Base-by-base conservation (phyloP, 225 moss, liverwort and hornwort genomes). In the Pleurozium schreberi region DNA sequence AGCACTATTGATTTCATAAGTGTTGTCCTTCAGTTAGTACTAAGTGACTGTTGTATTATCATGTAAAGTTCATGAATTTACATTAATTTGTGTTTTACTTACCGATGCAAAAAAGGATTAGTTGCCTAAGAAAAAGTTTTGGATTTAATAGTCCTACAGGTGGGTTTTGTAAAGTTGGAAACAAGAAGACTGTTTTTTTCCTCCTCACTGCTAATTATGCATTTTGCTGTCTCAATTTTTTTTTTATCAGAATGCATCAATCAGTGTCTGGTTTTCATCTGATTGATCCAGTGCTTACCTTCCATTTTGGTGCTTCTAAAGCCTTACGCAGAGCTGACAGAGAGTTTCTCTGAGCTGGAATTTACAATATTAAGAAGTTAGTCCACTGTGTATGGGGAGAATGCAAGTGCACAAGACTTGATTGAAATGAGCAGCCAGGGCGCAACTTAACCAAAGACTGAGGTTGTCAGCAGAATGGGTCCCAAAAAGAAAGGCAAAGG, bases 401-500 rank as follows among this genome's bases (percentile, higher is more conserved):
- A 76, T 15, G 20, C 50, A 18, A n/a, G n/a, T 70, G 78, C 57
- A 21, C 50, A 63, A 80, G 59, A 14, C 50, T 61, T 76, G 76
- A 88, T 61, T 76, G 84, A 84, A 33, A 71, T 58, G n/a, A n/a
- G n/a, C n/a, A n/a, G n/a, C n/a, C 65, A 61, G 14, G 61, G 75
- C 63, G 26, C n/a, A n/a, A n/a, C n/a, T n/a, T 91, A 86, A 75
- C 8, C 57, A 47, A 88, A 84, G 75, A 36, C 74, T 57, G 76
- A 63, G 8, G 76, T 88, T 50, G 25, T 36, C 42, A 31, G 33
- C 47, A 85, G 22, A 27, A 94, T 92, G 93, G 92, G 93, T 82
- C 93, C 92, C 47, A 90, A 93, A 73, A 93, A 91, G 78, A 92
- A 90, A 58, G 92, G 94, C 73, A 95, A 92, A 30, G 86, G 71